Evolutionary conservation across 2,329 filamentous ascomycete genomes (phyloP).

Genomic region (Claviceps sp.): DNA sequence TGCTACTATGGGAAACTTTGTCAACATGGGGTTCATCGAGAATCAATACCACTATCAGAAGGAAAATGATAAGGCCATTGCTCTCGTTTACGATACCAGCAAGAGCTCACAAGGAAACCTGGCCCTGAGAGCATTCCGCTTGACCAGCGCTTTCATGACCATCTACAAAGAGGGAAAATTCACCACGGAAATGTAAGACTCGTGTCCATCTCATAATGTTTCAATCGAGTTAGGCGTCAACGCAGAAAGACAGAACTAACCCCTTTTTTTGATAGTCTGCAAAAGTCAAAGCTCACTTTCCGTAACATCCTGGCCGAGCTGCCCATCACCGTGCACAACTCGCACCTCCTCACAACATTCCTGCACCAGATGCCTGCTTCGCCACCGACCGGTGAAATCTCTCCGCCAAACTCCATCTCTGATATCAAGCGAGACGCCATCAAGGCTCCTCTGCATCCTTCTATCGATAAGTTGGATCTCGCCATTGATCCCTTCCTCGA

Average conservation of each 20-base stretch:
- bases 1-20: constrained; percentile 96
- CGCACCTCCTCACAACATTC: constrained; percentile 88
- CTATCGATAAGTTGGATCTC: constrained; percentile 79
- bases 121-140: constrained; percentile 79
- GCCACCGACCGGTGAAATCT: constrained; percentile 48
- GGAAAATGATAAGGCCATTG: constrained; percentile 78
- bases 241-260: not conserved
- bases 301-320: constrained; percentile 88
- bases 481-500: constrained; percentile 95
- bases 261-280: constrained; percentile 45
- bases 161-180: constrained; percentile 97
- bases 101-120: constrained; percentile 84
- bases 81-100: constrained; percentile 89
- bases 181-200: constrained; percentile 74
- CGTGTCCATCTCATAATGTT: not conserved
- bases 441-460: constrained; percentile 62
- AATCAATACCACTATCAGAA: constrained; percentile 98
- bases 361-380: constrained; percentile 77
- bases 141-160: constrained; percentile 76
- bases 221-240: not conserved
- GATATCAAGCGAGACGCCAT: constrained; percentile 57
- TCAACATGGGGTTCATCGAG: constrained; percentile 90
- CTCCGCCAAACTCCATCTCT: constrained; percentile 65
- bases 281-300: constrained; percentile 88
- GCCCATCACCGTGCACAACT: constrained; percentile 86